Conservation (phyloP, 805 yeast genomes). For the Yarrowia sp. region DNA sequence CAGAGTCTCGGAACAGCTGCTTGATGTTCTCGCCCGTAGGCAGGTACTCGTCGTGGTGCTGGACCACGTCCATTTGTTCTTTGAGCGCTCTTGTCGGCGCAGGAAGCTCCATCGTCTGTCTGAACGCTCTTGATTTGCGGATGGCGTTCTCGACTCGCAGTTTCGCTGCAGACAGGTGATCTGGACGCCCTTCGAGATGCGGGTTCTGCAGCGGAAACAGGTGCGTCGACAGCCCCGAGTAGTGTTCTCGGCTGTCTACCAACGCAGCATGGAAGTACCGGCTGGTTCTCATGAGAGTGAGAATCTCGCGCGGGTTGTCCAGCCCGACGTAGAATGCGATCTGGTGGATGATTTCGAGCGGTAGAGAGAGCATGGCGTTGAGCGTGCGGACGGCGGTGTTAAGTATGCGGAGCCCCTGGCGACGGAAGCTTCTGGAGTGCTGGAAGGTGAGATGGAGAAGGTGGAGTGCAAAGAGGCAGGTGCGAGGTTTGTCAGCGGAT, state of each 20-base stretch:
- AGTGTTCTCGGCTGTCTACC: neutral
- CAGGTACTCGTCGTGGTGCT: neutral
- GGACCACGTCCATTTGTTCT: neutral
- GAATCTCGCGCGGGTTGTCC: neutral
- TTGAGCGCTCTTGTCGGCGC: neutral
- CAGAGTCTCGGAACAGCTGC: neutral
- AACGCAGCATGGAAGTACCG: neutral
- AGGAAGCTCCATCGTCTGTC: neutral
- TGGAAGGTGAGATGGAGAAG: neutral
- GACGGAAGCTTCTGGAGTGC: neutral
- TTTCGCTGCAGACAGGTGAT: neutral
- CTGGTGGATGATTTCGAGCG: conserved; percentile 11
- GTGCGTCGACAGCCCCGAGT: neutral
- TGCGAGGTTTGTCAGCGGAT: neutral
- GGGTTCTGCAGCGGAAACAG: conserved; percentile 7
- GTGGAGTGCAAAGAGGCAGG: neutral
- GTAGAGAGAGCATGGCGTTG: neutral
- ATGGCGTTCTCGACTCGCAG: neutral
- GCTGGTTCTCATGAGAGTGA: conserved; percentile 1
- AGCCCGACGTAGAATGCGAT: neutral
- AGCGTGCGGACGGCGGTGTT: neutral
- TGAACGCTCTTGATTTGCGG: neutral
- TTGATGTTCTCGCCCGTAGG: neutral
- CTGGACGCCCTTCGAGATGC: neutral
- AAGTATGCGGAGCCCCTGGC: neutral